These are phyloP conservation scores for Petunia axillaris DNA, from an alignment of 257 asterid species.

Conservation along the genomic window DNA sequence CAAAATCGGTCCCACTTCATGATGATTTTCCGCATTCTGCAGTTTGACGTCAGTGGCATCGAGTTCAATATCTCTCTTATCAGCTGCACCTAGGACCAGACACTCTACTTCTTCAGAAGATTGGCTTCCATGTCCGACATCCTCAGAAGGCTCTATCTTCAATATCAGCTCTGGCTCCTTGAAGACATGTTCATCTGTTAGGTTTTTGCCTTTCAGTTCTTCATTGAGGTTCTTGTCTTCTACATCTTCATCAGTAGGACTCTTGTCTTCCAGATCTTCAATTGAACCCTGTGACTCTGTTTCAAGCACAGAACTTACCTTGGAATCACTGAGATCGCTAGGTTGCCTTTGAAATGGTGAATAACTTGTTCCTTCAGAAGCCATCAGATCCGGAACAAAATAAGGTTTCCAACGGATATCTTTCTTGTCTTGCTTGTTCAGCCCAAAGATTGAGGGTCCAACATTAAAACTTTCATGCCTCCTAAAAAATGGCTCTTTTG, in stretches of 20 bases:
- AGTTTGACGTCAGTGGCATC: slow-evolving; percentile 31
- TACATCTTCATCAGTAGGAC: slow-evolving; percentile 41
- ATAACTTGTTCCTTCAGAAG: slow-evolving; percentile 60
- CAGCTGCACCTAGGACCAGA: slow-evolving; percentile 38
- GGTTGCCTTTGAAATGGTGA: slow-evolving; percentile 61
- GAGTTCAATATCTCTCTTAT: slow-evolving; percentile 37
- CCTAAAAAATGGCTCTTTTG: slow-evolving; percentile 58
- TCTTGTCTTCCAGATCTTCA: slow-evolving; percentile 55
- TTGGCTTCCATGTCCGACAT: slow-evolving; percentile 70
- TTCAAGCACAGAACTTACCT: slow-evolving; percentile 73
- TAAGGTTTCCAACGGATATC: slow-evolving; percentile 66
- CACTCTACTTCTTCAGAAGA: slow-evolving; percentile 60
- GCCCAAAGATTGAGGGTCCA: slow-evolving; percentile 62
- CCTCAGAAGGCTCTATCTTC: slow-evolving; percentile 50
- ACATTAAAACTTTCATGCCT: slow-evolving; percentile 77
- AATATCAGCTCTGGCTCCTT: slow-evolving; percentile 41
- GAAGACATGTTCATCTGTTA: slow-evolving; percentile 35
- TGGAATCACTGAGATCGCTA: slow-evolving; percentile 81
- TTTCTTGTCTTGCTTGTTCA: slow-evolving; percentile 51
- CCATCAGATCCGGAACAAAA: slow-evolving; percentile 60
- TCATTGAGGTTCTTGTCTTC: slow-evolving; percentile 22
- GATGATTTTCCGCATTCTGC: slow-evolving; percentile 21
- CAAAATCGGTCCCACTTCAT: slow-evolving; percentile 20
- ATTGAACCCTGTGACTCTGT: slow-evolving; percentile 68
- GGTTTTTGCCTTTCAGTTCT: slow-evolving; percentile 30